A percentile compares a stretch with the other conserved stretches of the same genome.
Evolutionary conservation across 352 stramenopile genomes (phyloP).

Genomic region (Pythium inflatum): DNA sequence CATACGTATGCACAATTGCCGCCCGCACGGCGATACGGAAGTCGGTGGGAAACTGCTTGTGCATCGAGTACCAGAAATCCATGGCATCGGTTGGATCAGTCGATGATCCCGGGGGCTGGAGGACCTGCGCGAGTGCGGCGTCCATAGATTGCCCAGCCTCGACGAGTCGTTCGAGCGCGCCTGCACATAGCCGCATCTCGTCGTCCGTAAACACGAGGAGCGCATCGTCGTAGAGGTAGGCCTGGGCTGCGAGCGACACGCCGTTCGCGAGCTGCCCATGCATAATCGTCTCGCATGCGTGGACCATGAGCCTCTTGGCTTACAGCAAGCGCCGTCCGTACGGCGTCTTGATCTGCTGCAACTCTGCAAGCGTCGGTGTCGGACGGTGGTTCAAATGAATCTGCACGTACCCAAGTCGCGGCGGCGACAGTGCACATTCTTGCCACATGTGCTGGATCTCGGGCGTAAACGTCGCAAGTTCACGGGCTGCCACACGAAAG

Average conservation of each 20-base stretch:
- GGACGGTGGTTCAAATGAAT: not conserved
- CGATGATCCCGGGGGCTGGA: no score
- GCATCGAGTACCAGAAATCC: not conserved
- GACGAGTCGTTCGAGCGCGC: not conserved
- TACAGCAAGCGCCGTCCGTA: not conserved
- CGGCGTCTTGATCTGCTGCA: not conserved
- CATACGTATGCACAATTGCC: not conserved
- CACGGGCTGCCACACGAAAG: not conserved
- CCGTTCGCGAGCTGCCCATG: not conserved
- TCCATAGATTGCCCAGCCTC: not conserved
- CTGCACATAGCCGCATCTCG: not conserved
- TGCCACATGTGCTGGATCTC: not conserved
- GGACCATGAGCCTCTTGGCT: slow-evolving; percentile 8
- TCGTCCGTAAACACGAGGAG: not conserved
- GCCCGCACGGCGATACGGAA: not conserved
- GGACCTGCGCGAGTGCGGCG: not conserved
- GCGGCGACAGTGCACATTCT: not conserved
- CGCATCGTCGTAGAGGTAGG: not conserved
- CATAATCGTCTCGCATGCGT: not conserved
- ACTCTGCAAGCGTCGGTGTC: not conserved
- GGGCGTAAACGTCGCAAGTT: not conserved
- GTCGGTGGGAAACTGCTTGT: slow-evolving; percentile 1
- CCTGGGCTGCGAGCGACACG: not conserved
- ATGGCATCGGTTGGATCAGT: not conserved
- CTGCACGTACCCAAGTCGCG: not conserved